Evolutionary conservation across 1,139 yeast genomes (phyloP), one percentile per base, ranked within the genome.

Genomic region (Taphrina confusa): DNA sequence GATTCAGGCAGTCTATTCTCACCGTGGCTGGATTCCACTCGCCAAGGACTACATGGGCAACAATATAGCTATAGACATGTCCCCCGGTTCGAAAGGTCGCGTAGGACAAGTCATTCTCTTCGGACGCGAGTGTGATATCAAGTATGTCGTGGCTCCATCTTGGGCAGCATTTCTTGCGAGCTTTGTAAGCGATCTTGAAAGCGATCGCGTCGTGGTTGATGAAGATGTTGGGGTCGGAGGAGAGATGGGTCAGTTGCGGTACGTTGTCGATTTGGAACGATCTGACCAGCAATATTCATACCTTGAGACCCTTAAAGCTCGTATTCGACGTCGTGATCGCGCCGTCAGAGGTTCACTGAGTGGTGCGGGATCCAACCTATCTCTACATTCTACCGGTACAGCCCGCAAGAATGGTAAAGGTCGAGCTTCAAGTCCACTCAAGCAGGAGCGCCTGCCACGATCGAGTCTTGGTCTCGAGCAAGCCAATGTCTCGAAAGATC

Each of bases 11-110:
- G 82, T 82, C 1, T 91, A 87, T 73, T 92, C 96, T 1, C 90
- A 89, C 71, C 83, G 89, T 4, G 82, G 81, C 69, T 91, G 97
- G 97, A 84, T 91, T 60, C 97, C 97, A 1, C 73, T 91, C 46
- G 81, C 89, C 20, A 87, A 95, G 11, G 97, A 91, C 71, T 83
- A 82, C 63, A 84, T 87, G 9, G 97, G 97, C 18, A 91, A 91
- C 73, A 89, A 89, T 69, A 83, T 91, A 58, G 97, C 91, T 52
- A 78, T 91, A 12, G 97, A 91, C 72, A 77, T 91, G 63, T 86
- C 92, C 1, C 97, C 97, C 0, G 96, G 88, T 2, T 76, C 82
- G 2, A 73, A 75, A 16, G 96, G 96, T 31, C 76, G 74, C 46
- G 79, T 83, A 76, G 97, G 97, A 14, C 96, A 90, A 71, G 87